Evolutionary conservation across 208 protist genomes (phyloP).

Genomic region (Chromosphaera perkinsii): DNA sequence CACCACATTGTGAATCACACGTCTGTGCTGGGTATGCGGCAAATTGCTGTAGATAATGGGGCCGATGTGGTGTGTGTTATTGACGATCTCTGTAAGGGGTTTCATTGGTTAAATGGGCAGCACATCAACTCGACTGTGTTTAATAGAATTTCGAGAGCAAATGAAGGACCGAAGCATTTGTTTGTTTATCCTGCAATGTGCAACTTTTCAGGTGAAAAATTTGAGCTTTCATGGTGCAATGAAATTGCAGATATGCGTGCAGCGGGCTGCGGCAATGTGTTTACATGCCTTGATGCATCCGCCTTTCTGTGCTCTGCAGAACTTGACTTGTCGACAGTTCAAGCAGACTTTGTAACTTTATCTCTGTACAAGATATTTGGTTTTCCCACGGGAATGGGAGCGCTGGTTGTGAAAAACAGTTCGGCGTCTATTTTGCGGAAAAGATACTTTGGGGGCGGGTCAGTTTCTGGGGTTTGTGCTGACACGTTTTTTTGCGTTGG

Average conservation of each 20-base stretch:
- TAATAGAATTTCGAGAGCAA: no score
- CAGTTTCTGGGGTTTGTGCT: constrained; percentile 40
- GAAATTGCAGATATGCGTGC: constrained; percentile 14
- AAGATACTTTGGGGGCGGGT: constrained; percentile 63
- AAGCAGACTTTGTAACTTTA: constrained; percentile 60
- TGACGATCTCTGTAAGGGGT: no score
- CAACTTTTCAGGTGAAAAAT: constrained; percentile 66
- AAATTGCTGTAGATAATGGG: constrained; percentile 40
- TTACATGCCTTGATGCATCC: constrained; percentile 66
- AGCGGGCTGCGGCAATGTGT: constrained; percentile 29
- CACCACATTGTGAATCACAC: constrained; percentile 55
- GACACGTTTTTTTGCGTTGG: no score
- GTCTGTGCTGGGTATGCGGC: constrained; percentile 69
- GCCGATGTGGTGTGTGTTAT: background rate
- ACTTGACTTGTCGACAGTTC: constrained; percentile 52
- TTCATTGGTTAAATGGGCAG: no score
- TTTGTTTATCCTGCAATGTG: constrained; percentile 64
- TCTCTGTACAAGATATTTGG: constrained; percentile 78
- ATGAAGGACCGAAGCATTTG: no score
- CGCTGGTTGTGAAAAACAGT: constrained; percentile 52
- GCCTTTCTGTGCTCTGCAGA: constrained; percentile 44
- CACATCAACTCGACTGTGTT: constrained; percentile 3
- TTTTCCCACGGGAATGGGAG: constrained; percentile 66
- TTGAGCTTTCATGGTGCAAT: constrained; percentile 42
- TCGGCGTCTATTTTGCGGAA: constrained; percentile 43